Conservation (phyloP, 2,329 filamentous ascomycete genomes). For the Dryadomyces quercivorus region DNA sequence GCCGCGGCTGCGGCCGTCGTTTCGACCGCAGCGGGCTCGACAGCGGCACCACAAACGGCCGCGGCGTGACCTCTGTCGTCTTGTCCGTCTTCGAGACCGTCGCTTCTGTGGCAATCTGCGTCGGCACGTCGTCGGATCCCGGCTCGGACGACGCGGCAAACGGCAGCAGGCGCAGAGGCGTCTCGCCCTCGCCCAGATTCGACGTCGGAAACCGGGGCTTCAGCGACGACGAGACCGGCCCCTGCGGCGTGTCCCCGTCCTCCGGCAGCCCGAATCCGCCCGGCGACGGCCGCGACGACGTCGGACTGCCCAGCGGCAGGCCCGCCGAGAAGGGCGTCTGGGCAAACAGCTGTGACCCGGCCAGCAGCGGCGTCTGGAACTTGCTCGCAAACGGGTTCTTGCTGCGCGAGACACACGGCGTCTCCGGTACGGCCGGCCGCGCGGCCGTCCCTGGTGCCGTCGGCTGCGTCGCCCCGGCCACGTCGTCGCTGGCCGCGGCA, state of each 20-base stretch:
- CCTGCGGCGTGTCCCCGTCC: background rate
- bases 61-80: background rate
- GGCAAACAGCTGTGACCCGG: conserved; percentile 39
- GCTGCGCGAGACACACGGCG: conserved; percentile 18
- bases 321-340: conserved; percentile 43
- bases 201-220: conserved; percentile 25
- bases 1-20: conserved; percentile 14
- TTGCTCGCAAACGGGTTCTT: conserved; percentile 35
- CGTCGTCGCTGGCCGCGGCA: background rate
- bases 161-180: background rate
- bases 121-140: background rate
- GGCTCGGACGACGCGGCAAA: conserved; percentile 6
- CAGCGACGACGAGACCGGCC: conserved; percentile 31
- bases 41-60: background rate
- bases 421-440: background rate
- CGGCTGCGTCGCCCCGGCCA: background rate
- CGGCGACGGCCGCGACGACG: conserved; percentile 45
- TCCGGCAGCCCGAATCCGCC: conserved; percentile 1
- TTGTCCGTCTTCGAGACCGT: background rate
- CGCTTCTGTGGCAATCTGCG: background rate
- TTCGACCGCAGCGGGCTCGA: conserved; percentile 4
- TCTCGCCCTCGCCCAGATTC: background rate
- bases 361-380: conserved; percentile 22
- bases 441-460: background rate
- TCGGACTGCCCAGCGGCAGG: conserved; percentile 36